Percentiles rank a stretch among this genome's conserved stretches.
These are phyloP conservation scores for Saturnispora besseyi DNA, from an alignment of 805 yeast species.

Conservation along the genomic window DNA sequence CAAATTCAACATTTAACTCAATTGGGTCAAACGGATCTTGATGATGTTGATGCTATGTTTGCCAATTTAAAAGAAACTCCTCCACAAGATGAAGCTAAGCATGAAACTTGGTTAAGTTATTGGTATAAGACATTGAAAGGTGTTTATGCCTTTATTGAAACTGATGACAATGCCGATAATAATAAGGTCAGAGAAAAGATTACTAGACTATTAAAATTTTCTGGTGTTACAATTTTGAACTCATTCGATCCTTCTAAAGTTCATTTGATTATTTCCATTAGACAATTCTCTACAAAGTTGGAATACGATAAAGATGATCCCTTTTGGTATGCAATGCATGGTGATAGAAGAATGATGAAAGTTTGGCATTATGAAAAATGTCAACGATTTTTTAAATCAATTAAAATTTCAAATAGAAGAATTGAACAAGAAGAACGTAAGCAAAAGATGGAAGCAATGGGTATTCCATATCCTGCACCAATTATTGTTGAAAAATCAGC, in stretches of 20 bases:
- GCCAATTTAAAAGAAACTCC: slow-evolving; percentile 30
- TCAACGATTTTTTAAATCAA: slow-evolving; percentile 43
- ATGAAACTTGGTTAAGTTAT: slow-evolving; percentile 41
- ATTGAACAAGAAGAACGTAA: slow-evolving; percentile 23
- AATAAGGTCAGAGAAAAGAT: slow-evolving; percentile 33
- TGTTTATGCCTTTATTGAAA: slow-evolving; percentile 40
- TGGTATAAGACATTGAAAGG: slow-evolving; percentile 44
- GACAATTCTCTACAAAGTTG: slow-evolving; percentile 31
- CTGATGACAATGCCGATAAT: slow-evolving; percentile 30
- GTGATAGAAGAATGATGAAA: slow-evolving; percentile 34
- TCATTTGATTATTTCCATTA: slow-evolving; percentile 41
- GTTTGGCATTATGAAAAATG: slow-evolving; percentile 56
- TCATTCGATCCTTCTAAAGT: slow-evolving; percentile 35
- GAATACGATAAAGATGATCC: slow-evolving; percentile 37
- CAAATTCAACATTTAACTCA: background rate
- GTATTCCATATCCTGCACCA: slow-evolving; percentile 5
- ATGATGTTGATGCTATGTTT: slow-evolving; percentile 19
- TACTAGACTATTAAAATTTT: slow-evolving; percentile 34
- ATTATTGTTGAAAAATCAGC: slow-evolving; percentile 3
- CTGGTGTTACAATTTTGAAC: slow-evolving; percentile 39
- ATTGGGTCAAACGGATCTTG: slow-evolving; percentile 3
- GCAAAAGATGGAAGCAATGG: slow-evolving; percentile 8
- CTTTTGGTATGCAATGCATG: slow-evolving; percentile 34
- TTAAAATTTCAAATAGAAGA: slow-evolving; percentile 34
- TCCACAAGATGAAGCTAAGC: slow-evolving; percentile 29